phyloP scores from a whole-genome alignment of 345 rosid genomes.

The Tarenaya hassleriana region DNA sequence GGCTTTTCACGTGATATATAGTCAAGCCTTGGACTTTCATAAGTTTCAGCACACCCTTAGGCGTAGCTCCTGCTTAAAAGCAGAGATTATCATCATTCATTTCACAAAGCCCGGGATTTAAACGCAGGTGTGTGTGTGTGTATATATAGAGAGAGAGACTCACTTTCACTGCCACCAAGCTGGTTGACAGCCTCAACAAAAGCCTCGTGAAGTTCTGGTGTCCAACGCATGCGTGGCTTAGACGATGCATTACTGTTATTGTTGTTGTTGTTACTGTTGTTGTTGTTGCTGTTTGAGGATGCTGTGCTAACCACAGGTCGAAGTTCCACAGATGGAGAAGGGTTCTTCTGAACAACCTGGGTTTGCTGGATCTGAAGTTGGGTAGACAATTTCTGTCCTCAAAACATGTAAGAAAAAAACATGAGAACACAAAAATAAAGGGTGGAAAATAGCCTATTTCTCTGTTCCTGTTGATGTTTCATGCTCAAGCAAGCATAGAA shows the following conservation, averaged over 20 bases:
- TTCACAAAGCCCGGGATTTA: too few relatives aligned
- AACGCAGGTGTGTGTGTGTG: too few relatives aligned
- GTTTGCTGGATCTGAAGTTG: conserved; percentile 28
- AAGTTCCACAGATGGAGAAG: conserved; percentile 52
- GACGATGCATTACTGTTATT: conserved; percentile 26
- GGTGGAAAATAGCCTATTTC: too few relatives aligned
- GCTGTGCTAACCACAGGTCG: conserved; percentile 39
- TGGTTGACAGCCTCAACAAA: conserved; percentile 90
- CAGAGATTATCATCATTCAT: not conserved
- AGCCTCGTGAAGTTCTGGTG: conserved; percentile 93
- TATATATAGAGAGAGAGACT: conserved; percentile 20
- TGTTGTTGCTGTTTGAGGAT: conserved; percentile 42
- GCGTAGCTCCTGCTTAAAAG: conserved; percentile 69
- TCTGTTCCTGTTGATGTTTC: not conserved
- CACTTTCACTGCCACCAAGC: conserved; percentile 94
- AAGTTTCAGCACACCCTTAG: conserved; percentile 79
- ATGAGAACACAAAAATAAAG: not conserved
- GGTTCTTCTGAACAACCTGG: conserved; percentile 43
- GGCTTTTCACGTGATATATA: conserved; percentile 98
- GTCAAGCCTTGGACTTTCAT: conserved; percentile 88
- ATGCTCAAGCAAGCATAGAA: not conserved
- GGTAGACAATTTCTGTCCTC: conserved; percentile 21
- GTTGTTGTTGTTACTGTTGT: too few relatives aligned
- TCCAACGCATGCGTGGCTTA: conserved; percentile 94
- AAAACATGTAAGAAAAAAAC: conserved; percentile 23